These are phyloP conservation scores for Microcyclospora pomicola DNA, from an alignment of 2,329 filamentous ascomycete species.

Conservation along the genomic window DNA sequence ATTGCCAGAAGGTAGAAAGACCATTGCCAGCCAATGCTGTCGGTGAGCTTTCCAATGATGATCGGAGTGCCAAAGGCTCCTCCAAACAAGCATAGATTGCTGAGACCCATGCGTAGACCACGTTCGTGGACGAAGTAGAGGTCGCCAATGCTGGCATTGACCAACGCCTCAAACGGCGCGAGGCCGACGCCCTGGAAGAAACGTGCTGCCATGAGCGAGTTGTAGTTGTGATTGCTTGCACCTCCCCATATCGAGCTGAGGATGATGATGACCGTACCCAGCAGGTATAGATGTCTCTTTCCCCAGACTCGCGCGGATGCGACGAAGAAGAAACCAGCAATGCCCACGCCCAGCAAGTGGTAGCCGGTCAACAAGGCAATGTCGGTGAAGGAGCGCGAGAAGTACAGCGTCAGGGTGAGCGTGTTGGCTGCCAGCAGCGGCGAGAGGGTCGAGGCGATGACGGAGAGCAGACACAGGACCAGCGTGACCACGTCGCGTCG, in stretches of 20 bases:
- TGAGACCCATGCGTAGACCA: constrained; percentile 75
- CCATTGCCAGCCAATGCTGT: constrained; percentile 68
- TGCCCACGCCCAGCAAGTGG: constrained; percentile 68
- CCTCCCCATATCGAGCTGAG: constrained; percentile 68
- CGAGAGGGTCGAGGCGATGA: constrained; percentile 72
- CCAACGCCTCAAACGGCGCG: constrained; percentile 77
- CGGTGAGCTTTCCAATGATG: constrained; percentile 75
- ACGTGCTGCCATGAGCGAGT: constrained; percentile 60
- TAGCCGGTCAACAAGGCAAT: constrained; percentile 77
- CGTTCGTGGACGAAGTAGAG: constrained; percentile 76
- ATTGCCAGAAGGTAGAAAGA: constrained; percentile 81
- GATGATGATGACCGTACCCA: constrained; percentile 62
- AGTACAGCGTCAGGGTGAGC: constrained; percentile 57
- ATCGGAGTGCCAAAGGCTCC: constrained; percentile 70
- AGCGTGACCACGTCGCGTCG: constrained; percentile 67
- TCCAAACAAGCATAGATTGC: constrained; percentile 56
- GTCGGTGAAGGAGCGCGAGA: constrained; percentile 52
- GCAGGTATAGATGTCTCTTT: constrained; percentile 73
- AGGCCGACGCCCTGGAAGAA: constrained; percentile 76
- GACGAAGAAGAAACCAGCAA: constrained; percentile 73
- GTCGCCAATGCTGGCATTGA: constrained; percentile 81
- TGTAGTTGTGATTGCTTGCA: constrained; percentile 51
- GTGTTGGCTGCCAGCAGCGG: constrained; percentile 84
- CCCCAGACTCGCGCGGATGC: constrained; percentile 83
- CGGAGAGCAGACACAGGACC: constrained; percentile 63